Evolutionary conservation across 176 grass and related monocot species (phyloP).

Genomic region (Pontederia crassipes): DNA sequence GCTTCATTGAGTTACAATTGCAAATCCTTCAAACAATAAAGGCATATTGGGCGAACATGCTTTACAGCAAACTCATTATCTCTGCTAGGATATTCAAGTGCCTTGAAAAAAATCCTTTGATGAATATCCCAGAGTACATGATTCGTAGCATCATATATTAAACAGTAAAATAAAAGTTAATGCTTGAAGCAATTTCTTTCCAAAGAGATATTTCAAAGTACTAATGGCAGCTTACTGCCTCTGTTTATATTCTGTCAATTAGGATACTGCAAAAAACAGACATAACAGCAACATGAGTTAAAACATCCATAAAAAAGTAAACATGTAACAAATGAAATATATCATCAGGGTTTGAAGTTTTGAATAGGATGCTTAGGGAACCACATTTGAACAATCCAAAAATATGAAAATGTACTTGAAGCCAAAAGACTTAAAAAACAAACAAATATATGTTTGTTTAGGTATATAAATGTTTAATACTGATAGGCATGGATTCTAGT

Average conservation of each 20-base stretch:
- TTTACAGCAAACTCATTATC: too few relatives aligned
- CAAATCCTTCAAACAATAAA: conserved; percentile 14
- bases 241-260: too few relatives aligned
- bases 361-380: too few relatives aligned
- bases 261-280: too few relatives aligned
- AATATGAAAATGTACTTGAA: too few relatives aligned
- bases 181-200: background rate
- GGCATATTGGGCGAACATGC: background rate
- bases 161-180: conserved; percentile 32
- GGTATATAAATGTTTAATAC: conserved; percentile 4
- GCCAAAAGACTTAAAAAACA: background rate
- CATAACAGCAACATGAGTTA: too few relatives aligned
- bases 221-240: background rate
- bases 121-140: conserved; percentile 65
- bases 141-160: conserved; percentile 89
- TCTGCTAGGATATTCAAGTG: conserved; percentile 9
- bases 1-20: conserved; percentile 20
- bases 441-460: conserved; percentile 2
- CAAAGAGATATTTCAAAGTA: conserved; percentile 3
- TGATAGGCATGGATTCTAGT: background rate
- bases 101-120: conserved; percentile 78
- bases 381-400: too few relatives aligned
- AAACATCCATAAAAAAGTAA: too few relatives aligned
- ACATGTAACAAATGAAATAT: too few relatives aligned
- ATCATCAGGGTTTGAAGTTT: too few relatives aligned